phyloP scores from a whole-genome alignment of 2,329 filamentous ascomycete species.

The Xylaria sp. region DNA sequence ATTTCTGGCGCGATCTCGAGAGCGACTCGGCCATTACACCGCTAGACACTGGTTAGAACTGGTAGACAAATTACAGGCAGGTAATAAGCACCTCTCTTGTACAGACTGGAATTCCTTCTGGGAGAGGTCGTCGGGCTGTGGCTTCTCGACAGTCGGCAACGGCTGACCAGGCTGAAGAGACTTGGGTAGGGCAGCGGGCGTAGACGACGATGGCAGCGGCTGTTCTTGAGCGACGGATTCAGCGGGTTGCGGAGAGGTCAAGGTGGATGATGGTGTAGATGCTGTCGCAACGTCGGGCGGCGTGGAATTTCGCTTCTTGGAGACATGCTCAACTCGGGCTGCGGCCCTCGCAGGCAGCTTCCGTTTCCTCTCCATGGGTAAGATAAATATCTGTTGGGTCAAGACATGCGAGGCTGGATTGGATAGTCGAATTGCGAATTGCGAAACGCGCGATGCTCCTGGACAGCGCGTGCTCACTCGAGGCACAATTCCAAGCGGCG shows the following conservation, averaged over 20 bases:
- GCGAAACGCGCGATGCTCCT: constrained; percentile 2
- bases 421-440: background rate
- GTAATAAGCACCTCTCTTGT: constrained; percentile 69
- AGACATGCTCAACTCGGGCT: constrained; percentile 67
- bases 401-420: constrained; percentile 29
- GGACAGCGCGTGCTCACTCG: background rate
- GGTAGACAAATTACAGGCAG: background rate
- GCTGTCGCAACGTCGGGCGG: constrained; percentile 64
- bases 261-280: constrained; percentile 50
- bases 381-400: constrained; percentile 6
- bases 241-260: constrained; percentile 50
- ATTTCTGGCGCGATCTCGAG: constrained; percentile 76
- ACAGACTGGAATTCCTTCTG: constrained; percentile 76
- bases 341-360: constrained; percentile 71
- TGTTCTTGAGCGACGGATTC: constrained; percentile 50
- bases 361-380: constrained; percentile 72
- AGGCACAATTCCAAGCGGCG: background rate
- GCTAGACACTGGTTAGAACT: constrained; percentile 55
- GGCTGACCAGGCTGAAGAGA: constrained; percentile 73
- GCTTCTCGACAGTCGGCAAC: constrained; percentile 74
- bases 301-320: constrained; percentile 69
- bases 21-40: constrained; percentile 80
- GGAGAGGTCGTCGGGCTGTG: constrained; percentile 72
- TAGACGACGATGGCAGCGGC: background rate
- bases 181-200: constrained; percentile 61